A percentile compares a stretch with the other conserved stretches of the same genome.
phyloP scores from a whole-genome alignment of 2,329 filamentous ascomycete species.

The Hypoxylon sp. region DNA sequence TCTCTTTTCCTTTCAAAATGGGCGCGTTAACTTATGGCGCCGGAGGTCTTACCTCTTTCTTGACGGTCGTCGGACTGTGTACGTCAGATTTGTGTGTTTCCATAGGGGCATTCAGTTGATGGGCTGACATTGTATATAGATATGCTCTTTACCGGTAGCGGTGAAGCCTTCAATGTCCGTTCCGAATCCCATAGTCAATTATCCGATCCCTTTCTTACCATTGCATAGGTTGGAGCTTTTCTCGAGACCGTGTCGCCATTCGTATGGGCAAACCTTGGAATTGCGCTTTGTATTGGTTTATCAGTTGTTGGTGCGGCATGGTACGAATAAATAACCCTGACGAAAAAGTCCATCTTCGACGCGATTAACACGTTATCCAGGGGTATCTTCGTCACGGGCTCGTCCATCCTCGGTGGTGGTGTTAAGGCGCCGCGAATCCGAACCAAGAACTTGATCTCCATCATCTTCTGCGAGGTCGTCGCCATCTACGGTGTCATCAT shows the following conservation, averaged over 20 bases:
- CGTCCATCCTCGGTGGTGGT: constrained; percentile 95
- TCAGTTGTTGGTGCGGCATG: constrained; percentile 98
- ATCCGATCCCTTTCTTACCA: constrained; percentile 40
- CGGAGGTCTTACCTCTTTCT: constrained; percentile 35
- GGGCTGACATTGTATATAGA: constrained; percentile 71
- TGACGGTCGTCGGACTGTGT: constrained; percentile 44
- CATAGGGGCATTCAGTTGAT: no score
- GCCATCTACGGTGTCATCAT: constrained; percentile 99
- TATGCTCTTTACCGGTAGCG: constrained; percentile 97
- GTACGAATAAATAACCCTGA: constrained; percentile 67
- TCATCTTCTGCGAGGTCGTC: constrained; percentile 99
- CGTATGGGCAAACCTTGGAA: constrained; percentile 90
- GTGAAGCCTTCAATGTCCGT: constrained; percentile 92
- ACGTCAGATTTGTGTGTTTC: no score
- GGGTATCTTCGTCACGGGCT: constrained; percentile 99
- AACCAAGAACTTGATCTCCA: constrained; percentile 99
- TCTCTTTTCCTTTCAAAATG: constrained; percentile 33
- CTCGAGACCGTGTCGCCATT: constrained; percentile 94
- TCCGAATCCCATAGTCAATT: neutral
- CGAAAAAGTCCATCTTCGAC: no score
- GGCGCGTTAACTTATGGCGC: constrained; percentile 35
- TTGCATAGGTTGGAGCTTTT: constrained; percentile 82
- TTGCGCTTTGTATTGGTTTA: constrained; percentile 92
- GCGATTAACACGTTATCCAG: constrained; percentile 57
- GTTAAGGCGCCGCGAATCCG: constrained; percentile 97